Evolutionary conservation across 345 rosid genomes (phyloP).

Genomic region (Linum lewisii): DNA sequence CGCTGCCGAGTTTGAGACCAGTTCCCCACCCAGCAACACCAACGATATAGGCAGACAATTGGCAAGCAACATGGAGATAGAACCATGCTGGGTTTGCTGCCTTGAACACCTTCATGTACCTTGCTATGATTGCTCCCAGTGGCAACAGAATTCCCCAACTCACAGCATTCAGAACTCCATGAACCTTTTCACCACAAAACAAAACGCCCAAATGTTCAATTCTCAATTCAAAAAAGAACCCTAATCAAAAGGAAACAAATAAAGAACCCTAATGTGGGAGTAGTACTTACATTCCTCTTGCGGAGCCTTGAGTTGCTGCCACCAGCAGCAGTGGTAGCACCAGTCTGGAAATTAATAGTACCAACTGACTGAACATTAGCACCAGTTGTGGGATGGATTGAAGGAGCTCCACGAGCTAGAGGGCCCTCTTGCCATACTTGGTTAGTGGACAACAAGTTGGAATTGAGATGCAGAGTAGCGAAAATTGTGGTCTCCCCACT

Average conservation of each 20-base stretch:
- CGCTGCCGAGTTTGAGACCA: conserved; percentile 15
- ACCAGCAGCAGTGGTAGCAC: conserved; percentile 1
- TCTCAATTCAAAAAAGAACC: neutral
- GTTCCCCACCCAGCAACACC: conserved; percentile 24
- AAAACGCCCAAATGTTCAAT: neutral
- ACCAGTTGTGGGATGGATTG: neutral
- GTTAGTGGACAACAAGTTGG: conserved; percentile 10
- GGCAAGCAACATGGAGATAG: conserved; percentile 21
- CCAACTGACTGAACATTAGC: neutral
- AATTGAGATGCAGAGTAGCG: conserved; percentile 13
- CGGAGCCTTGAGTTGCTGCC: neutral
- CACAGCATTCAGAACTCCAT: conserved; percentile 25
- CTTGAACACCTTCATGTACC: conserved; percentile 24
- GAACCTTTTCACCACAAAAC: conserved; percentile 2
- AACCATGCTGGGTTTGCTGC: conserved; percentile 27
- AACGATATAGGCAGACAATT: conserved; percentile 16
- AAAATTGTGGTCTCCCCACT: conserved; percentile 17
- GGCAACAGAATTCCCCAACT: conserved; percentile 32
- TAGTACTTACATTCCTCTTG: conserved; percentile 1
- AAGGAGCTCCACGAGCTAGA: neutral
- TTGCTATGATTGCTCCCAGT: conserved; percentile 21
- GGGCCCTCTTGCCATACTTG: conserved; percentile 26
- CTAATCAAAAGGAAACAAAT: neutral
- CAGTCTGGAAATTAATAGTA: conserved; percentile 7
- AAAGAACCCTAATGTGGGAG: too few species aligned